Evolutionary conservation across 352 stramenopile species (phyloP).

Genomic region (Paralagenidium karlingii): DNA sequence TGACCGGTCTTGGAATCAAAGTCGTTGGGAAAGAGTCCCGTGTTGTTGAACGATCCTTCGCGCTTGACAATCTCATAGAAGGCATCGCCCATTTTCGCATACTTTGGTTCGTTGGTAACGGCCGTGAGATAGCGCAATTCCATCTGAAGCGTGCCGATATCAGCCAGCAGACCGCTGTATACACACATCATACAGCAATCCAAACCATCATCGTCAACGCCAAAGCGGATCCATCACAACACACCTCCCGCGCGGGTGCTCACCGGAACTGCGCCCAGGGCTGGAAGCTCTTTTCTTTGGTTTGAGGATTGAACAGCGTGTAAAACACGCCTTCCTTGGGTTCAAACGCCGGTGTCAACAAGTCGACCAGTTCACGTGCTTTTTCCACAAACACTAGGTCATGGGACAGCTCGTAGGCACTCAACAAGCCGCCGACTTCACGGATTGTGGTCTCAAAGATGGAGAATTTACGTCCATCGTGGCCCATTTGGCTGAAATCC

Average conservation of each 20-base stretch:
- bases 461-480: slow-evolving; percentile 59
- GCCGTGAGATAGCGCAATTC: slow-evolving; percentile 72
- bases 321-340: slow-evolving; percentile 84
- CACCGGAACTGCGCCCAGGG: slow-evolving; percentile 8
- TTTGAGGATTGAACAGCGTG: slow-evolving; percentile 81
- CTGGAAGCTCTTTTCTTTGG: slow-evolving; percentile 19
- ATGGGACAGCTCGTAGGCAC: slow-evolving; percentile 87
- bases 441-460: slow-evolving; percentile 99
- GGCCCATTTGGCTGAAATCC: slow-evolving; percentile 64
- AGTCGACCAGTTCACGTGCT: slow-evolving; percentile 86
- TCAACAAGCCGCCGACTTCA: slow-evolving; percentile 93
- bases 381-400: slow-evolving; percentile 87
- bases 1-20: slow-evolving; percentile 27
- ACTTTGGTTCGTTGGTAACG: slow-evolving; percentile 65
- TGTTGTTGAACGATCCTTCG: slow-evolving; percentile 53
- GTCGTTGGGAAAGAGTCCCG: slow-evolving; percentile 84
- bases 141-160: slow-evolving; percentile 76
- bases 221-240: slow-evolving; percentile 1
- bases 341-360: slow-evolving; percentile 85
- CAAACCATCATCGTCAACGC: not conserved
- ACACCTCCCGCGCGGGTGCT: not conserved
- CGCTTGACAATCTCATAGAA: slow-evolving; percentile 64
- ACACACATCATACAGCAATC: not conserved
- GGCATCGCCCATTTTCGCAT: slow-evolving; percentile 54
- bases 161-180: slow-evolving; percentile 53